Base-by-base conservation (phyloP, 2,329 filamentous ascomycete genomes). In the Bipolaris zeicola region DNA sequence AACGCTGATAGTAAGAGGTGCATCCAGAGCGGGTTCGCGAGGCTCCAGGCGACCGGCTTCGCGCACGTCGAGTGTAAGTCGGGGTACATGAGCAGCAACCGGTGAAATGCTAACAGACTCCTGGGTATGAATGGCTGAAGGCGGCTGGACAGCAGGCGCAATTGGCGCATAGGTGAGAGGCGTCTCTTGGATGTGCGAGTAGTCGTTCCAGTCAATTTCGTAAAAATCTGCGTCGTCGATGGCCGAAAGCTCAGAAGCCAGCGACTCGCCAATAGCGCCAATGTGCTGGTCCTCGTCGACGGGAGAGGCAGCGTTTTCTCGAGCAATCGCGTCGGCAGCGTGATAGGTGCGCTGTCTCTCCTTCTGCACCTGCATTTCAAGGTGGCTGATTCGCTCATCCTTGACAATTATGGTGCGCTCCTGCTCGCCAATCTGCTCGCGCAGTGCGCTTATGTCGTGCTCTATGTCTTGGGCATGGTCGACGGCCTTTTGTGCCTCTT, bases 341-440 rank as follows among this genome's bases (percentile, higher is more conserved):
- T 57, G 45, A 16, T 59, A 50, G 43, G 26, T 58, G 44, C 57
- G 56, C 34, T 58, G 46, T 2, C 54, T 42, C 52, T 63, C 57
- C 51, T 64, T 66, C 43, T 70, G 67, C 18, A 56, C 42, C 42
- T 66, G 58, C 8, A 33, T 44, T 48, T 70, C 67, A 37, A 70
- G 62, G 26, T 62, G 52, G 24, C 43, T 47, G 47, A 70, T 70
- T 56, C 67, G 66, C 56, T 66, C 62, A 44, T 70, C 66, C 49
- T 68, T 70, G 59, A 70, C 59, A 3, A 55, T 34, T 20, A 68
- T 38, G 8, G 51, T 55, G 55, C 59, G 65, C 13, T 67, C 58
- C n/a, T 55, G 49, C 18, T 57, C 56, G 42, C 26, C 42, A 8
- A 56, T 38, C 13, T 46, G 13, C n/a, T 56, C 39, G 41, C 51